These are phyloP conservation scores for Dictyophora rubrovolvata DNA, from an alignment of 768 basidiomycete genomes.

Conservation along the genomic window DNA sequence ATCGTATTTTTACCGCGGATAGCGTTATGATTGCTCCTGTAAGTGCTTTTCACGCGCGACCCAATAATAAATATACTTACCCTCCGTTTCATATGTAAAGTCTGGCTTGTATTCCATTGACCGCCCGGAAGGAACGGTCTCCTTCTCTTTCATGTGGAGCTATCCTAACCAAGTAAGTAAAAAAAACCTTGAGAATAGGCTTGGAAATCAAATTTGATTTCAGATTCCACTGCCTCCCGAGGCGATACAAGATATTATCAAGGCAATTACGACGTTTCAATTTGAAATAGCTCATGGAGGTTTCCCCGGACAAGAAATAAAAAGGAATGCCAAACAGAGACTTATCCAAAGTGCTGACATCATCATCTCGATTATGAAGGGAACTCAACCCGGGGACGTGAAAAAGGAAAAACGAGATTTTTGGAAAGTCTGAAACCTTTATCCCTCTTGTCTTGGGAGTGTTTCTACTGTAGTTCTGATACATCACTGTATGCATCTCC, in stretches of 20 bases:
- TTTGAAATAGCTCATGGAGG: conserved; percentile 9
- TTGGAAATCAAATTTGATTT: not conserved
- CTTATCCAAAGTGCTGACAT: conserved; percentile 9
- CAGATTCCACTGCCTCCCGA: conserved; percentile 9
- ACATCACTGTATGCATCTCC: too few species aligned
- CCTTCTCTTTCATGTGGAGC: conserved; percentile 11
- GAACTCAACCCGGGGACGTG: not conserved
- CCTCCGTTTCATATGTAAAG: not conserved
- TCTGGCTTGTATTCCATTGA: conserved; percentile 4
- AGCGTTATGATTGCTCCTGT: conserved; percentile 9
- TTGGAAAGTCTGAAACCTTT: not conserved
- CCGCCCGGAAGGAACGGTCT: not conserved
- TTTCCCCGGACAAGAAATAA: conserved; percentile 8
- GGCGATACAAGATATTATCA: conserved; percentile 3
- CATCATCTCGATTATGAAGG: not conserved
- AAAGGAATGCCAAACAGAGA: conserved; percentile 9
- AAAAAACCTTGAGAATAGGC: not conserved
- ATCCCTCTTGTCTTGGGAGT: too few species aligned
- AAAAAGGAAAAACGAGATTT: not conserved
- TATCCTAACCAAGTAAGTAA: conserved; percentile 9
- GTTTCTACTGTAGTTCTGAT: too few species aligned
- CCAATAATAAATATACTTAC: not conserved
- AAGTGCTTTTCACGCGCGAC: not conserved
- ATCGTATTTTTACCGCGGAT: conserved; percentile 9
- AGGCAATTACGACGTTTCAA: conserved; percentile 1